Evolutionary conservation across 306 rosid genomes (phyloP).

Genomic region (Quercus mongolica): DNA sequence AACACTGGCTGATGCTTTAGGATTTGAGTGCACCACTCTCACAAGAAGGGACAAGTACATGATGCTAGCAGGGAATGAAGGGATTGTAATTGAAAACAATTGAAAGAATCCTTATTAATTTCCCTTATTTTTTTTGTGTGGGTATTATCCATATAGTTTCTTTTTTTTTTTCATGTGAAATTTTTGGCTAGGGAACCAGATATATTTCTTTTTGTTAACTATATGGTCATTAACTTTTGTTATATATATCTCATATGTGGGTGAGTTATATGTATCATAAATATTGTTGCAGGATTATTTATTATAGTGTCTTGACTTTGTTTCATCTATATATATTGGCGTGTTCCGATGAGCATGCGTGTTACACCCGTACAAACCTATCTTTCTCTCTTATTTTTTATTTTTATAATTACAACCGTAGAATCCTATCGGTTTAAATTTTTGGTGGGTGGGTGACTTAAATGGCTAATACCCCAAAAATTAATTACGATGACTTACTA

Average conservation of each 20-base stretch:
- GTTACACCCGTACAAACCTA: too few species aligned
- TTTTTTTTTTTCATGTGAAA: not conserved
- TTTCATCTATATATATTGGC: too few species aligned
- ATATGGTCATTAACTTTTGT: not conserved
- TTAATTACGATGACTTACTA: too few species aligned
- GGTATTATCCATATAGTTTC: not conserved
- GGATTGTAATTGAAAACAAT: conserved; percentile 43
- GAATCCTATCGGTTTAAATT: too few species aligned
- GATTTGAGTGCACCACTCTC: conserved; percentile 75
- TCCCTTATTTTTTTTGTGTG: not conserved
- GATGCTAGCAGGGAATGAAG: conserved; percentile 97
- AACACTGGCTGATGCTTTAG: conserved; percentile 63
- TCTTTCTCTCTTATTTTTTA: too few species aligned
- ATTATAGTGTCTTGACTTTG: not conserved
- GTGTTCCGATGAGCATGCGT: too few species aligned
- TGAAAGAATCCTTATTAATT: not conserved
- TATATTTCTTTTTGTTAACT: not conserved
- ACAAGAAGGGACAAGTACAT: conserved; percentile 86
- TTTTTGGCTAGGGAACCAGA: not conserved
- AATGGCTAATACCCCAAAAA: too few species aligned
- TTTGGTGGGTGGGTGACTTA: too few species aligned
- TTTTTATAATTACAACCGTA: too few species aligned
- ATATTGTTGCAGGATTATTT: not conserved
- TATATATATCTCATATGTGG: not conserved
- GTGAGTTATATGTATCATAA: not conserved